These are phyloP conservation scores for Phytomonas sp. DNA, from an alignment of 208 protist genomes.

Conservation along the genomic window DNA sequence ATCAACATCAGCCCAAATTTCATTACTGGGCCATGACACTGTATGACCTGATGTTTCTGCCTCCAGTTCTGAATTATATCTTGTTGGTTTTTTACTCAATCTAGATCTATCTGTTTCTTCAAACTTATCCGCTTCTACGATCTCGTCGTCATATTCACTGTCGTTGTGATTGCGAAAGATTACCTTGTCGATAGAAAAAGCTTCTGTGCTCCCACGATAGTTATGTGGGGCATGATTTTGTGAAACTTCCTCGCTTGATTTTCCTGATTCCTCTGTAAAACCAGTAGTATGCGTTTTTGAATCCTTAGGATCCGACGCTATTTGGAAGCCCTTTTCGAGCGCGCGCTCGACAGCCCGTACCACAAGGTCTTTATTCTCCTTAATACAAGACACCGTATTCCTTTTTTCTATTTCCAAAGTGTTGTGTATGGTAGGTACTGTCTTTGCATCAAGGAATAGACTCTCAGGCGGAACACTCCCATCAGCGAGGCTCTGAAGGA, in stretches of 20 bases:
- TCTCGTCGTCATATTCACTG: not conserved
- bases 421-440: not conserved
- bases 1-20: not conserved
- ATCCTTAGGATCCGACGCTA: not conserved
- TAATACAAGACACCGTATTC: constrained; percentile 14
- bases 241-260: not conserved
- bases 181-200: not conserved
- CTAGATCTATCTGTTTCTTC: not conserved
- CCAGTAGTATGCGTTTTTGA: not conserved
- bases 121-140: not conserved
- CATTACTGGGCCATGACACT: not conserved
- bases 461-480: constrained; percentile 23
- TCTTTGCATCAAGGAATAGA: constrained; percentile 20
- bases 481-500: constrained; percentile 30
- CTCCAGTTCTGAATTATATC: not conserved
- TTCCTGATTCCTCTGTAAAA: not conserved
- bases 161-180: not conserved
- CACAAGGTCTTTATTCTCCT: constrained; percentile 42
- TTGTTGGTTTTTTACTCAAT: not conserved
- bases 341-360: constrained; percentile 50
- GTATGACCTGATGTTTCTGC: not conserved
- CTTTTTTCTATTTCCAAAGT: not conserved
- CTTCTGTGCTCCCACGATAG: not conserved
- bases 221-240: not conserved
- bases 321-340: constrained; percentile 11